A percentile compares a stretch with the other conserved stretches of the same genome.
Evolutionary conservation across 192 early-diverging fungal genomes (phyloP).

Genomic region (Mortierella alpina): DNA sequence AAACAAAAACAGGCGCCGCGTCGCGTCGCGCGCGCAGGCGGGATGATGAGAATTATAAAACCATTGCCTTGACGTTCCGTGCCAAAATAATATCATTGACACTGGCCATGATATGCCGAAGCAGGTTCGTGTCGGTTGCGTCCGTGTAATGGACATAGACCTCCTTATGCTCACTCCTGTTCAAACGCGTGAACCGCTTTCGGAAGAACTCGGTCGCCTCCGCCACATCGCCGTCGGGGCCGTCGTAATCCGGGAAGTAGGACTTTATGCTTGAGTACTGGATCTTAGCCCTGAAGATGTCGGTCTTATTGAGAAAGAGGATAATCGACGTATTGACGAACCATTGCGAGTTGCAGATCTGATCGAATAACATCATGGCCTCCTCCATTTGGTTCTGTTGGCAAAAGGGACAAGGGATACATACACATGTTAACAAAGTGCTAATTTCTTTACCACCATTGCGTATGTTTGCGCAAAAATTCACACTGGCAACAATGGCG

Average conservation of each 20-base stretch:
- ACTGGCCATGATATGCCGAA: constrained; percentile 61
- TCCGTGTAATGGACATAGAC: constrained; percentile 67
- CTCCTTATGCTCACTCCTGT: constrained; percentile 58
- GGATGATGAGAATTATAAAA: not conserved
- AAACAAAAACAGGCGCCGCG: too few species aligned
- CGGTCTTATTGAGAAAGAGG: constrained; percentile 72
- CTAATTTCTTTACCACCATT: not conserved
- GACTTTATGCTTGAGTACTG: constrained; percentile 54
- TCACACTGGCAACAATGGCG: not conserved
- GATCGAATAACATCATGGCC: constrained; percentile 68
- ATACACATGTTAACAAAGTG: constrained; percentile 5
- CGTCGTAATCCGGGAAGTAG: constrained; percentile 68
- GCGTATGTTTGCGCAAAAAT: not conserved
- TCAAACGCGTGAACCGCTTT: constrained; percentile 58
- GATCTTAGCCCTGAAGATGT: constrained; percentile 68
- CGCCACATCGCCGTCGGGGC: constrained; percentile 48
- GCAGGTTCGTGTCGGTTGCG: constrained; percentile 63
- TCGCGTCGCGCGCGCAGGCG: too few species aligned
- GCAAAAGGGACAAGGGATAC: not conserved
- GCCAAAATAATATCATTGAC: constrained; percentile 47
- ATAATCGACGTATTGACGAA: constrained; percentile 72
- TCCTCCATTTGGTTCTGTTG: constrained; percentile 76
- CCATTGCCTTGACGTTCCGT: constrained; percentile 10
- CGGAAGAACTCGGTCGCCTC: constrained; percentile 56
- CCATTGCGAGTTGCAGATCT: constrained; percentile 70